These are phyloP conservation scores for Atkinsonella hypoxylon DNA, from an alignment of 2,329 filamentous ascomycete species.

Conservation along the genomic window DNA sequence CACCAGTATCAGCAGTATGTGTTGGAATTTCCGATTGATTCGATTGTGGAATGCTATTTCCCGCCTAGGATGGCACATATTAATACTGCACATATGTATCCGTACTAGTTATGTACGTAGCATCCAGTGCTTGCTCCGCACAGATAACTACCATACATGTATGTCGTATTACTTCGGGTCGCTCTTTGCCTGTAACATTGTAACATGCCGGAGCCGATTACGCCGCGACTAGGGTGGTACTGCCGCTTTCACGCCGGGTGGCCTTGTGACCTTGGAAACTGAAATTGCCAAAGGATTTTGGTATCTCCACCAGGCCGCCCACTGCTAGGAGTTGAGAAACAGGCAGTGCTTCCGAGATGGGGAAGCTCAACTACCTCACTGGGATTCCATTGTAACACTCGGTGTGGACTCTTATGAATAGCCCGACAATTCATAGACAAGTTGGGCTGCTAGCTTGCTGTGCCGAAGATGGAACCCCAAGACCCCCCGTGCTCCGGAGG, in stretches of 20 bases:
- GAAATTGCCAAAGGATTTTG: conserved; percentile 1
- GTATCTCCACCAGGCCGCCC: neutral
- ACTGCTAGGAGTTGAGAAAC: neutral
- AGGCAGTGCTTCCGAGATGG: neutral
- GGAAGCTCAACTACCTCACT: neutral
- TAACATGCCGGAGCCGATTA: conserved; percentile 2
- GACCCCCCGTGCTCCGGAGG: neutral
- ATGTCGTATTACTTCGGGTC: neutral
- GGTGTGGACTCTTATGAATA: neutral
- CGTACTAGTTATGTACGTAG: too few relatives aligned
- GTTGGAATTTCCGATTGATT: too few relatives aligned
- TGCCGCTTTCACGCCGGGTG: conserved; percentile 4
- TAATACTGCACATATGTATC: too few relatives aligned
- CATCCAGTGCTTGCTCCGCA: neutral
- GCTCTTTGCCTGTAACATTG: neutral
- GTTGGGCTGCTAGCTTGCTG: neutral
- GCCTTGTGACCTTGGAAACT: neutral
- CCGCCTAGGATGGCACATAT: neutral
- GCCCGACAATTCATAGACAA: neutral
- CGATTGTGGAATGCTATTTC: neutral
- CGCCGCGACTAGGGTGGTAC: conserved; percentile 4
- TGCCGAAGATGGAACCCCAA: neutral
- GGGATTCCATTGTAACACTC: neutral
- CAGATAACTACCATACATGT: too few relatives aligned
- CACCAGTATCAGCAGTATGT: too few relatives aligned